Evolutionary conservation across 805 yeast genomes (phyloP), one percentile per base, ranked within the genome.

Genomic region (Yamadazyma takamatsuzukensis): DNA sequence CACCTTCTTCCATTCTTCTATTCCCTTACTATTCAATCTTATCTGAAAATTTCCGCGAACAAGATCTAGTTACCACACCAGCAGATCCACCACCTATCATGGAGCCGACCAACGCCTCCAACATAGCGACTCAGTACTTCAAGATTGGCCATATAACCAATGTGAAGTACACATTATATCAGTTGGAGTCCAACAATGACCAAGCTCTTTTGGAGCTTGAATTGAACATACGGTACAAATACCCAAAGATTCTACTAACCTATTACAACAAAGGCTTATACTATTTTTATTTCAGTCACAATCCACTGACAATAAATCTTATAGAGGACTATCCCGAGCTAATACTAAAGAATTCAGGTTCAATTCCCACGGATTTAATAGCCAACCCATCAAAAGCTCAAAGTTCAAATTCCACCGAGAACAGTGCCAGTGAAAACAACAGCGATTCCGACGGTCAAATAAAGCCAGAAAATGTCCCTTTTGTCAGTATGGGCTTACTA

Each of bases 231-330:
- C 53, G 72, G 25, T 44, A 51, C 39, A 44, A 49, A 15, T 44
- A 61, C 33, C 72, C 72, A 10, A 49, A 51, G 30, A 54, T 61
- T n/a, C 49, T 67, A 14, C 30, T 65, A 13, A 57, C 69, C 5
- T 67, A 67, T 44, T 64, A 64, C 46, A 64, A 64, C 43, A 66
- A 67, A 36, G 49, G 54, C 22, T 44, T 67, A 10, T 66, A 56
- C 46, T 49, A 54, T 36, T 66, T 66, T 35, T 46, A 48, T 14
- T 50, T 66, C 30, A 56, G 51, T 15, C 60, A 60, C 33, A 41
- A 43, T 36, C 36, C 44, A 2, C 36, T 39, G 6, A 18, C 22
- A 4, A 16, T 41, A 17, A 51, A 51, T 18, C 34, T 50, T 10
- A 31, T 43, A 11, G 39, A 37, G 5, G 51, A 48, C 6, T 57